Conservation (phyloP, 225 moss, liverwort and hornwort genomes). For the Climacium dendroides region DNA sequence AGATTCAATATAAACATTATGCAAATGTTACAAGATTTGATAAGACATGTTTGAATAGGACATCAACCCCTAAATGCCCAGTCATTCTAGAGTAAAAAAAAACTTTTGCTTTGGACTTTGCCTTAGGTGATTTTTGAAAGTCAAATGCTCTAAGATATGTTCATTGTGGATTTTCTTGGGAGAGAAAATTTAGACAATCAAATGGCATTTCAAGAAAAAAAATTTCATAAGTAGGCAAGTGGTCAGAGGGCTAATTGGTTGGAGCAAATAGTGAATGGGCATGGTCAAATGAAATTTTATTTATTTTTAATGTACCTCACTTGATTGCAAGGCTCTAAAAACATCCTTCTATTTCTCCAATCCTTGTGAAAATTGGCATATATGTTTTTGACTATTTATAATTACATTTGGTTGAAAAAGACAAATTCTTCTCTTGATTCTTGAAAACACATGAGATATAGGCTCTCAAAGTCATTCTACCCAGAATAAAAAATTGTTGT, state of each 20-base stretch:
- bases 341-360: background rate
- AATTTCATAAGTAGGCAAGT: background rate
- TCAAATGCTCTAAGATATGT: background rate
- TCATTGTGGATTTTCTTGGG: rapidly evolving
- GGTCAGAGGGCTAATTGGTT: rapidly evolving
- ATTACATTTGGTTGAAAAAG: rapidly evolving
- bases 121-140: too few species aligned
- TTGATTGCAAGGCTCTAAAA: background rate
- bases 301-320: background rate
- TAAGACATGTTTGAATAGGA: background rate
- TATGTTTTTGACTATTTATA: background rate
- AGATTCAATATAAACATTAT: background rate
- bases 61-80: background rate
- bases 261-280: background rate
- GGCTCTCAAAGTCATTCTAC: rapidly evolving
- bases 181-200: background rate
- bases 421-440: background rate
- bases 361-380: background rate
- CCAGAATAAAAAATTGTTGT: rapidly evolving
- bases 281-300: background rate
- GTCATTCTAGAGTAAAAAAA: too few species aligned
- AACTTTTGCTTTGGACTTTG: rapidly evolving
- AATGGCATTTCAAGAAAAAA: background rate
- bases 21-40: background rate
- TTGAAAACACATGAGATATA: background rate